Conservation (phyloP, 805 yeast genomes). For the Wickerhamiella lipophila region DNA sequence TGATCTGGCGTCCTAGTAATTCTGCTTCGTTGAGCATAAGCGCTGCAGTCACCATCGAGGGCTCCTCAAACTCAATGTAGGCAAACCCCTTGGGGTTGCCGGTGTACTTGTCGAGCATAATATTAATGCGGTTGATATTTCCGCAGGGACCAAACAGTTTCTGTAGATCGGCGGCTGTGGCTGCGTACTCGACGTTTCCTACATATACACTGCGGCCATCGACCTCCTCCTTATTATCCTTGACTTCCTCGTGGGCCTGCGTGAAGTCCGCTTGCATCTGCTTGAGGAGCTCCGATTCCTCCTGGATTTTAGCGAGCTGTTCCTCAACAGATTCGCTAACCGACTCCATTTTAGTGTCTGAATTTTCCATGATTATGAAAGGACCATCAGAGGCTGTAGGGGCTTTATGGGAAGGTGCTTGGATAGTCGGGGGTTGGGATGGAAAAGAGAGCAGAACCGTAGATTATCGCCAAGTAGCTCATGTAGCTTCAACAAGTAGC, state of each 20-base stretch:
- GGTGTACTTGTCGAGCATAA: constrained; percentile 47
- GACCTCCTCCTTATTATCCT: constrained; percentile 47
- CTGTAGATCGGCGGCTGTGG: constrained; percentile 70
- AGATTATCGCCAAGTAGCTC: too few relatives aligned
- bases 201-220: constrained; percentile 69
- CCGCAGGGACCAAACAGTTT: constrained; percentile 60
- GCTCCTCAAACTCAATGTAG: constrained; percentile 68
- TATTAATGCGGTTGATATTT: constrained; percentile 65
- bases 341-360: background rate
- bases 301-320: constrained; percentile 35
- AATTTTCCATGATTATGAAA: background rate
- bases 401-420: too few relatives aligned
- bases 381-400: too few relatives aligned
- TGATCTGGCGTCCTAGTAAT: constrained; percentile 57
- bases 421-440: too few relatives aligned
- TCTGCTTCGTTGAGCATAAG: constrained; percentile 49
- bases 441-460: too few relatives aligned
- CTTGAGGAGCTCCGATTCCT: constrained; percentile 49
- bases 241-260: constrained; percentile 31
- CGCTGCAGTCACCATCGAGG: constrained; percentile 51
- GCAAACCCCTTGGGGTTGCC: constrained; percentile 85
- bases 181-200: constrained; percentile 70
- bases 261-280: constrained; percentile 43
- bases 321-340: constrained; percentile 3
- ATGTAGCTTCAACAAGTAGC: too few relatives aligned